Base-by-base conservation (phyloP, 768 basidiomycete genomes). In the Zangia roseola region DNA sequence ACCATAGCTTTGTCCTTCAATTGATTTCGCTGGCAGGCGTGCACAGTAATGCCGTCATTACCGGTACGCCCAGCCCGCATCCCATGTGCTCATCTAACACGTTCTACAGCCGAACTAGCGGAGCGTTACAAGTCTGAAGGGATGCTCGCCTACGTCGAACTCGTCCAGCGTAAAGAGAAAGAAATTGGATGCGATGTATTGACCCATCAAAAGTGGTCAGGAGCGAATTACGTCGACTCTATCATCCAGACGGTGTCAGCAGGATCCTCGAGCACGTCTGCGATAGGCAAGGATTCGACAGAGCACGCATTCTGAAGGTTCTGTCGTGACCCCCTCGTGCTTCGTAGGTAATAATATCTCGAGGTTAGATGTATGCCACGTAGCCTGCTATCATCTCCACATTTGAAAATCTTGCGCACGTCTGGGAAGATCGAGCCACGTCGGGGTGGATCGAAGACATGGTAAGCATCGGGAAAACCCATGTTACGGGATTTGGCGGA, bases 121-220 rank as follows among this genome's bases (percentile, higher is more conserved):
- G 72, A 78, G 17, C 78, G 79, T 19, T 95, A 81, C 77, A 88
- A 91, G 72, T 79, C 82, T 21, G 90, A 94, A 39, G 92, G 92
- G 39, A 94, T 95, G 88, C 79, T 91, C 26, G 93, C 93, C 20
- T 95, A 95, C 67, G 91, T 94, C 40, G 79, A 94, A 50, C 81
- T 91, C 17, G 81, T 94, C 42, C 92, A 95, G 62, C 74, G 82
- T 55, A 92, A 89, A 66, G 92, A 95, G 69, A 88, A 86, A 68
- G 91, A 86, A 58, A 80, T 93, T 43, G 88, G 88, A 28, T 88
- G 87, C 51, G 92, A 95, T 64, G 91, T 95, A 26, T 73, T 94
- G 40, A 95, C 89, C 3, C 92, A 95, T 68, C 92, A 95, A 72
- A 94, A 93, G 77, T 97, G 93, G 92, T 92, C 91, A 54, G 92